Conservation (phyloP, 768 basidiomycete species). For the Cubamyces lactineus region DNA sequence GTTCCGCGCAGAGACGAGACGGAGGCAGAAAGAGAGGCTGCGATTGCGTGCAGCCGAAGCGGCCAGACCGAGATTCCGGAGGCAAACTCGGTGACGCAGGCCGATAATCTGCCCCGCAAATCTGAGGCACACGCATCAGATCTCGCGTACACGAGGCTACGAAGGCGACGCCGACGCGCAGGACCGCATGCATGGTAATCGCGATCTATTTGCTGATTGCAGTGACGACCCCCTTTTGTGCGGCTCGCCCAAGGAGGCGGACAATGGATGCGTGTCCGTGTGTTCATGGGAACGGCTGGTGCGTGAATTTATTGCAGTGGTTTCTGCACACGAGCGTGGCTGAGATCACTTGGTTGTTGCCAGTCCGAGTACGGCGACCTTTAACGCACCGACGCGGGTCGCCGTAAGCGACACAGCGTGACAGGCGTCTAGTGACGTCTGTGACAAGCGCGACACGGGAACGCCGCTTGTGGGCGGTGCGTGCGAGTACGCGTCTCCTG, state of each 20-base stretch:
- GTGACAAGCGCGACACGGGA: conserved; percentile 12
- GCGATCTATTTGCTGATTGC: conserved; percentile 6
- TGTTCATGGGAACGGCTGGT: conserved; percentile 18
- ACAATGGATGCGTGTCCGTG: conserved; percentile 15
- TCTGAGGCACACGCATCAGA: conserved; percentile 13
- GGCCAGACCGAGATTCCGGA: not conserved
- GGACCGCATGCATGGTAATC: conserved; percentile 8
- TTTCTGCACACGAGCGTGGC: conserved; percentile 1
- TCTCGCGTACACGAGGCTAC: conserved; percentile 17
- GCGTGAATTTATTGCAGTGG: not conserved
- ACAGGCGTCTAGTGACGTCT: conserved; percentile 8
- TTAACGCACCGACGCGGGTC: not conserved
- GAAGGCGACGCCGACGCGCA: conserved; percentile 1
- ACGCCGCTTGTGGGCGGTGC: not conserved
- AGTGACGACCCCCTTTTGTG: conserved; percentile 14
- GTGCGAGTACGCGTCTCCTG: conserved; percentile 1
- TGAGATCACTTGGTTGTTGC: conserved; percentile 5
- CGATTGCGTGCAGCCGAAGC: not conserved
- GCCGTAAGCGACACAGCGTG: conserved; percentile 1
- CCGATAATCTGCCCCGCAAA: conserved; percentile 14
- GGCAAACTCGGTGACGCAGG: conserved; percentile 2
- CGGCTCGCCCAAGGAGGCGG: conserved; percentile 9
- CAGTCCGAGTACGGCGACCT: conserved; percentile 2
- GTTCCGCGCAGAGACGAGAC: conserved; percentile 1
- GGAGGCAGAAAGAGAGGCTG: not conserved